These are phyloP conservation scores for Raddia guianensis DNA, from an alignment of 176 grass and related monocot genomes.

Conservation along the genomic window DNA sequence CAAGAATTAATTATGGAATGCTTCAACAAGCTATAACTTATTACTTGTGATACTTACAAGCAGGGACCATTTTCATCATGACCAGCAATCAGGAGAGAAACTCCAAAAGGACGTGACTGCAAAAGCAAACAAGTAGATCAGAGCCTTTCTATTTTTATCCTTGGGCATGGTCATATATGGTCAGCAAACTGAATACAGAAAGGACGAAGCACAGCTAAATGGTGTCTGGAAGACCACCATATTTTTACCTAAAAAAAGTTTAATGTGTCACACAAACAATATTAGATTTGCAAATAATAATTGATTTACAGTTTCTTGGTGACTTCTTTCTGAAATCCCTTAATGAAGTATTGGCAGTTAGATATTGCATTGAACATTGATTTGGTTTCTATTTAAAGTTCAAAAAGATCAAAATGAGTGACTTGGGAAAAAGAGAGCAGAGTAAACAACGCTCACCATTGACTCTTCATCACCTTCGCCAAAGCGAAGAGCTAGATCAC, in stretches of 20 bases:
- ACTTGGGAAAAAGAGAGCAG: neutral
- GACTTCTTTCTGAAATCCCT: neutral
- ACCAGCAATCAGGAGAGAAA: slow-evolving; percentile 83
- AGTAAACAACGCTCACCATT: slow-evolving; percentile 53
- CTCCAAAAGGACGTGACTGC: slow-evolving; percentile 84
- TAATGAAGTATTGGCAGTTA: neutral
- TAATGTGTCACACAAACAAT: neutral
- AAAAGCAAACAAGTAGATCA: slow-evolving; percentile 22
- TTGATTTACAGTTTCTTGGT: neutral
- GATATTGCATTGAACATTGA: neutral
- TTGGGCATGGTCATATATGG: too few relatives aligned
- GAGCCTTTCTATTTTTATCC: neutral
- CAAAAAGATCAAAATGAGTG: neutral
- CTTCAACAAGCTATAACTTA: neutral
- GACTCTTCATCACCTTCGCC: slow-evolving; percentile 87
- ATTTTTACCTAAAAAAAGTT: neutral
- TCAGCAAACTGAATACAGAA: neutral
- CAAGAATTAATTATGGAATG: neutral
- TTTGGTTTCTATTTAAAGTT: neutral
- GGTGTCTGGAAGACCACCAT: neutral
- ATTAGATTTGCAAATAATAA: too few relatives aligned
- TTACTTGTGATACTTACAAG: slow-evolving; percentile 49
- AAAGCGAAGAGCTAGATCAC: slow-evolving; percentile 81
- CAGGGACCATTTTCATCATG: slow-evolving; percentile 83
- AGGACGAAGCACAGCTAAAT: neutral